Evolutionary conservation across 345 rosid species (phyloP).

Genomic region (Clarkia xantiana): DNA sequence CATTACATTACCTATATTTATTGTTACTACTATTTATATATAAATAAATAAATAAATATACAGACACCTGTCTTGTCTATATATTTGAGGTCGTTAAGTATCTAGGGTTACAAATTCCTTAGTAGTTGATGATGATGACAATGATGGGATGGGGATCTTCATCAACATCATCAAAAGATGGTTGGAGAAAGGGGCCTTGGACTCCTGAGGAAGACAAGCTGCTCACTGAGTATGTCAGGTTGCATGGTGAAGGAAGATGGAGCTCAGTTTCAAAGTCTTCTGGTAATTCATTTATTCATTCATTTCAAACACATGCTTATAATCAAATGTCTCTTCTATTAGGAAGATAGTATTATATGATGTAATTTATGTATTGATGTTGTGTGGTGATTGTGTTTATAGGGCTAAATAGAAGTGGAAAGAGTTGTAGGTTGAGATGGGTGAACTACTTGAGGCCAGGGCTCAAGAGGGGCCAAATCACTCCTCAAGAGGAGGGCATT

Average conservation of each 20-base stretch:
- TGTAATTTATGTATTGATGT: not conserved
- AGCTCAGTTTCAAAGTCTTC: slow-evolving; percentile 8
- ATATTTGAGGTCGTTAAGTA: too few relatives aligned
- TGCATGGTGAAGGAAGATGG: slow-evolving; percentile 12
- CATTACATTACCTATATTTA: too few relatives aligned
- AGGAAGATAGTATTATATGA: not conserved
- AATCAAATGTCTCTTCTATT: not conserved
- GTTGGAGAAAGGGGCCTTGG: slow-evolving; percentile 11
- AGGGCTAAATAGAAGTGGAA: slow-evolving; percentile 76
- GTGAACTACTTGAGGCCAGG: slow-evolving; percentile 70
- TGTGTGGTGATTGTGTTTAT: slow-evolving; percentile 4
- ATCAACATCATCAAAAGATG: not conserved
- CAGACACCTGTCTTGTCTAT: too few relatives aligned
- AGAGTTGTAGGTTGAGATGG: slow-evolving; percentile 81
- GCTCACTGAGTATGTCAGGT: slow-evolving; percentile 10
- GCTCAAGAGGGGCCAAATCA: slow-evolving; percentile 68
- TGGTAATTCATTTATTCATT: not conserved
- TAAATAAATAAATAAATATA: too few relatives aligned
- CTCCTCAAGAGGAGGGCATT: slow-evolving; percentile 63
- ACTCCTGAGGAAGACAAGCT: slow-evolving; percentile 13
- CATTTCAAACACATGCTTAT: not conserved
- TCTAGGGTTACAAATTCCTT: too few relatives aligned
- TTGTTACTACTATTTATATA: too few relatives aligned
- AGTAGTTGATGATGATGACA: not conserved
- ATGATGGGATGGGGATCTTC: not conserved